Evolutionary conservation across 208 protist genomes (phyloP).

Genomic region (Crithidia acanthocephali): DNA sequence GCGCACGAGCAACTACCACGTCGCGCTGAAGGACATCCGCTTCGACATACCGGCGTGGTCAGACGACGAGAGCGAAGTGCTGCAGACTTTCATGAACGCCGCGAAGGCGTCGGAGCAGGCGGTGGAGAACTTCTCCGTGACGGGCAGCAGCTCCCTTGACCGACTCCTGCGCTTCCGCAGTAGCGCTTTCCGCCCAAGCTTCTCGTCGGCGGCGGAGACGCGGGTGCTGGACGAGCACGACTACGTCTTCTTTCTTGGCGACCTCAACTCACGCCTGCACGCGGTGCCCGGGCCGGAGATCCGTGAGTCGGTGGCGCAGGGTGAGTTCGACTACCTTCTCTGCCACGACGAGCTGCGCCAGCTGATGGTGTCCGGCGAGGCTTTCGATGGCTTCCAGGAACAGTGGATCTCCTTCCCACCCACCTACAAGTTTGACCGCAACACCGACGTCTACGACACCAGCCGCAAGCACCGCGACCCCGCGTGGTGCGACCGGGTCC

Average conservation of each 20-base stretch:
- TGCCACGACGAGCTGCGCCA: conserved; percentile 84
- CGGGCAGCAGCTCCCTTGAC: conserved; percentile 43
- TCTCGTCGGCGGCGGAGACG: conserved; percentile 41
- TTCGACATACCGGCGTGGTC: conserved; percentile 60
- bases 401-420: conserved; percentile 87
- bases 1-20: conserved; percentile 79
- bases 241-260: conserved; percentile 94
- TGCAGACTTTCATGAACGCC: conserved; percentile 63
- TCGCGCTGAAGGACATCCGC: conserved; percentile 63
- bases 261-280: conserved; percentile 94
- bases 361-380: conserved; percentile 70
- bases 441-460: conserved; percentile 81
- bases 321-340: conserved; percentile 61
- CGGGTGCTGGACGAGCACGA: conserved; percentile 82
- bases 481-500: conserved; percentile 90
- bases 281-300: conserved; percentile 46
- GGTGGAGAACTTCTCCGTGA: conserved; percentile 22
- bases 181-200: conserved; percentile 24
- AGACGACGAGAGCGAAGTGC: conserved; percentile 81
- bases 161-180: conserved; percentile 43
- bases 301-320: conserved; percentile 29
- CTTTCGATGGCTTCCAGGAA: conserved; percentile 91
- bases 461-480: conserved; percentile 82
- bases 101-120: conserved; percentile 5
- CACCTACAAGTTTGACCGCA: conserved; percentile 92